phyloP scores from a whole-genome alignment of 305 asterid genomes.

The Petunia hybrid region DNA sequence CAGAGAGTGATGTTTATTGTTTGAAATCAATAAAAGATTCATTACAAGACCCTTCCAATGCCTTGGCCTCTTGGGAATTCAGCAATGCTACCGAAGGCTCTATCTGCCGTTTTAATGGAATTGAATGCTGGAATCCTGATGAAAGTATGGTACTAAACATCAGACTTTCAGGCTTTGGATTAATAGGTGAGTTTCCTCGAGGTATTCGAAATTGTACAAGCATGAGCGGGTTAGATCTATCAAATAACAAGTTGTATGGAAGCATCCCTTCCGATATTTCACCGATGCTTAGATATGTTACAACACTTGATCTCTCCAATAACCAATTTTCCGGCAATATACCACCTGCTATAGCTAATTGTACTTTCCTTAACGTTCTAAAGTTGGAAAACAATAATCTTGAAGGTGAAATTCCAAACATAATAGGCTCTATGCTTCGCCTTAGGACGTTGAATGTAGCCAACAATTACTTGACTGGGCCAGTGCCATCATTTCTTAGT shows the following conservation, averaged over 20 bases:
- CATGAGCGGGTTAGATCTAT: slow-evolving; percentile 22
- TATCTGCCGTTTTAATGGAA: slow-evolving; percentile 16
- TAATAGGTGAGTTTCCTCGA: slow-evolving; percentile 4
- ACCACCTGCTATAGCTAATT: slow-evolving; percentile 14
- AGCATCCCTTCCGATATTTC: neutral
- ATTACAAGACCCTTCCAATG: slow-evolving; percentile 29
- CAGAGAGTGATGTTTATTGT: slow-evolving; percentile 35
- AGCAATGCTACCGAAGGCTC: neutral
- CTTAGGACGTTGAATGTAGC: slow-evolving; percentile 6
- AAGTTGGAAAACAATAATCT: slow-evolving; percentile 24
- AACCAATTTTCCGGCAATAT: slow-evolving; percentile 12
- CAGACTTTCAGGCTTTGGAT: neutral
- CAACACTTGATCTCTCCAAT: slow-evolving; percentile 22
- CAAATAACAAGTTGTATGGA: slow-evolving; percentile 17
- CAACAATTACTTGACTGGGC: slow-evolving; percentile 10
- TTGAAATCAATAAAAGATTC: slow-evolving; percentile 38
- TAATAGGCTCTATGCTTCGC: slow-evolving; percentile 4
- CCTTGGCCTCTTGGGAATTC: slow-evolving; percentile 29
- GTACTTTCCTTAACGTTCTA: neutral
- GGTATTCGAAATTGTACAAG: neutral
- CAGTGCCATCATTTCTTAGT: neutral
- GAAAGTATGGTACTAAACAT: neutral
- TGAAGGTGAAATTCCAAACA: slow-evolving; percentile 22
- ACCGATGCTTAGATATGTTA: neutral
- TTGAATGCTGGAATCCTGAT: slow-evolving; percentile 28